Conservation (phyloP, 495 filamentous ascomycete species). For the Aspergillus nanangensis region DNA sequence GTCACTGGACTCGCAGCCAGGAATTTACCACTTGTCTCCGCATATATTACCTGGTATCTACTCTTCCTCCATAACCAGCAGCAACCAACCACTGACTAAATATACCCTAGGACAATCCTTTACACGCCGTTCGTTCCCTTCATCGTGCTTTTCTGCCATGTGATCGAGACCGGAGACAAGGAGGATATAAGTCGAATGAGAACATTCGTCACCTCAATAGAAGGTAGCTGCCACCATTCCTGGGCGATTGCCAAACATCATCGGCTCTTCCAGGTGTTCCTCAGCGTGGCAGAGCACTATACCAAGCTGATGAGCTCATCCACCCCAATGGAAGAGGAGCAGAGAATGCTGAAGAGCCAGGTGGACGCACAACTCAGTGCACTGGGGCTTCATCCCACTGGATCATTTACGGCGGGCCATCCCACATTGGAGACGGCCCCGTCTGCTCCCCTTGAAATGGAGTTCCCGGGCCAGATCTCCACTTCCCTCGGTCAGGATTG, state of each 20-base stretch:
- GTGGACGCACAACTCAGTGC: conserved; percentile 6
- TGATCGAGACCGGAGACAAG: not conserved
- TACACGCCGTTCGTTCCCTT: not conserved
- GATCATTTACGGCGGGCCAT: not conserved
- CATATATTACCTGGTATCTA: not conserved
- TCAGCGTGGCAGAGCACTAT: conserved; percentile 6
- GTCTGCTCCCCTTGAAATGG: not conserved
- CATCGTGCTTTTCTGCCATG: not conserved
- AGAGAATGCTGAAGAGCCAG: not conserved
- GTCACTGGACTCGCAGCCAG: not conserved
- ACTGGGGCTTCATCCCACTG: not conserved
- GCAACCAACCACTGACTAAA: not conserved
- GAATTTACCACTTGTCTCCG: not conserved
- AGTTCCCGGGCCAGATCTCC: no score
- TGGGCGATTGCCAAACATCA: conserved; percentile 7
- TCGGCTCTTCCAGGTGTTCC: conserved; percentile 8
- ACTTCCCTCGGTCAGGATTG: not conserved
- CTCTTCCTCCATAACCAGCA: no score
- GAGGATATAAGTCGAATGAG: not conserved
- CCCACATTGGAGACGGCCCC: not conserved
- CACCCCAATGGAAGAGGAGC: conserved; percentile 1
- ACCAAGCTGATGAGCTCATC: not conserved
- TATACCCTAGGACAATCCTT: not conserved
- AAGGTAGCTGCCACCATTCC: not conserved
- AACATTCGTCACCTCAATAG: not conserved